phyloP scores from a whole-genome alignment of 768 basidiomycete genomes.

The Hypholoma fasciculare region DNA sequence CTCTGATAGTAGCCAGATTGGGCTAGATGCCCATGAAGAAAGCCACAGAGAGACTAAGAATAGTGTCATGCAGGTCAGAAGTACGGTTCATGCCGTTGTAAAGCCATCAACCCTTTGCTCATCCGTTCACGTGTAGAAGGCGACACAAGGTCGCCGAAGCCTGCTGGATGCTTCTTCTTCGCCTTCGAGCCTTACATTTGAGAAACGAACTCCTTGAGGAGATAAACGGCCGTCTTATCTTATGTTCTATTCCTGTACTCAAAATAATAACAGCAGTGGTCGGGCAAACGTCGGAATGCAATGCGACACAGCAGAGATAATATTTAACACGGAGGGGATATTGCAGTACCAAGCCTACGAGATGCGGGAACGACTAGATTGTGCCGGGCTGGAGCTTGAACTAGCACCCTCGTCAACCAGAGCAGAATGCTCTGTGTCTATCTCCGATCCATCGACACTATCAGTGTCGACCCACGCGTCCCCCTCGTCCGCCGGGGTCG shows the following conservation, averaged over 20 bases:
- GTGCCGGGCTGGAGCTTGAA: background rate
- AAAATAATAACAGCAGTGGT: too few species aligned
- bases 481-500: constrained; percentile 14
- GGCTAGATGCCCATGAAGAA: too few species aligned
- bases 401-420: background rate
- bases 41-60: background rate
- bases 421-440: constrained; percentile 3
- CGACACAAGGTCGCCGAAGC: background rate
- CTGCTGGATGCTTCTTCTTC: too few species aligned
- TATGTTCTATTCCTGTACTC: too few species aligned
- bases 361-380: background rate
- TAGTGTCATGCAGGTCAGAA: background rate
- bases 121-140: background rate
- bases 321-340: background rate
- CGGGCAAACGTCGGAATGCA: too few species aligned
- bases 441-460: constrained; percentile 20
- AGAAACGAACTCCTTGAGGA: background rate
- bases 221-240: background rate
- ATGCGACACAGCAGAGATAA: too few species aligned
- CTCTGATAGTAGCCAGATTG: too few species aligned
- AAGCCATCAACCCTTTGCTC: background rate
- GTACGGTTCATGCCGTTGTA: background rate
- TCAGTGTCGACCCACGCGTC: constrained; percentile 26
- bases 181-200: background rate
- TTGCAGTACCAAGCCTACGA: background rate